A percentile compares a stretch with the other conserved stretches of the same genome.
Conservation (phyloP, 2,329 filamentous ascomycete species). For the Aspergillus luchuensis region DNA sequence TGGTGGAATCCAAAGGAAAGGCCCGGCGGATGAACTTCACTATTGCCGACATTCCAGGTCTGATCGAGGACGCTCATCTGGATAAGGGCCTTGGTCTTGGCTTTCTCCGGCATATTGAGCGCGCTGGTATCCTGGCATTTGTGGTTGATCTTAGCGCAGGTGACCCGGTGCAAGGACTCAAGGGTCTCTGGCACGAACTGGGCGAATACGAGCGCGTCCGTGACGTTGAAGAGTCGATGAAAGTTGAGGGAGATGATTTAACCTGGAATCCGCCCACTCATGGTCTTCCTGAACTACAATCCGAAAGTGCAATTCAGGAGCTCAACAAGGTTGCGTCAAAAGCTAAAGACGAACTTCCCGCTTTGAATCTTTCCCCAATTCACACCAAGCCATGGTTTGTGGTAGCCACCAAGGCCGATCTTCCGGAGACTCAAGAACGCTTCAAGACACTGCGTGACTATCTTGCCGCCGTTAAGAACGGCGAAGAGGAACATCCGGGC, state of each 20-base stretch:
- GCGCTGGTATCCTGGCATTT: slow-evolving; percentile 89
- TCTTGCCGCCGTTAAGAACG: slow-evolving; percentile 65
- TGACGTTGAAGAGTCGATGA: slow-evolving; percentile 68
- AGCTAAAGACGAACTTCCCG: slow-evolving; percentile 41
- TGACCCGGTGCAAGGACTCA: slow-evolving; percentile 75
- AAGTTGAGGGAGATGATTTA: slow-evolving; percentile 64
- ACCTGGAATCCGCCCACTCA: slow-evolving; percentile 47
- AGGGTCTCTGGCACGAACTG: slow-evolving; percentile 87
- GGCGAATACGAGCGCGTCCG: slow-evolving; percentile 82
- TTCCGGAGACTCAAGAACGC: slow-evolving; percentile 76
- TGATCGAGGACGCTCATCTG: slow-evolving; percentile 89
- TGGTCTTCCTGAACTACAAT: slow-evolving; percentile 27
- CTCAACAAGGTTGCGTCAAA: slow-evolving; percentile 14
- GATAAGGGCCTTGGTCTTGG: slow-evolving; percentile 88
- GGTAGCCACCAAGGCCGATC: slow-evolving; percentile 87
- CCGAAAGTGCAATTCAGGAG: slow-evolving; percentile 6
- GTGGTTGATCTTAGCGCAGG: slow-evolving; percentile 82
- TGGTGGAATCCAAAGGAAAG: slow-evolving; percentile 52
- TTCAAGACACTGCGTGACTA: slow-evolving; percentile 71
- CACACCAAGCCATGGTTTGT: slow-evolving; percentile 97
- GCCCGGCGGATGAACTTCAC: slow-evolving; percentile 77
- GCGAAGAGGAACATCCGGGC: slow-evolving; percentile 72
- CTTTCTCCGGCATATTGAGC: slow-evolving; percentile 91
- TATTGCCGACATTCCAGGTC: slow-evolving; percentile 90
- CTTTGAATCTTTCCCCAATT: slow-evolving; percentile 66